Evolutionary conservation across 805 yeast genomes (phyloP).

Genomic region (Candida cerambycidarum): DNA sequence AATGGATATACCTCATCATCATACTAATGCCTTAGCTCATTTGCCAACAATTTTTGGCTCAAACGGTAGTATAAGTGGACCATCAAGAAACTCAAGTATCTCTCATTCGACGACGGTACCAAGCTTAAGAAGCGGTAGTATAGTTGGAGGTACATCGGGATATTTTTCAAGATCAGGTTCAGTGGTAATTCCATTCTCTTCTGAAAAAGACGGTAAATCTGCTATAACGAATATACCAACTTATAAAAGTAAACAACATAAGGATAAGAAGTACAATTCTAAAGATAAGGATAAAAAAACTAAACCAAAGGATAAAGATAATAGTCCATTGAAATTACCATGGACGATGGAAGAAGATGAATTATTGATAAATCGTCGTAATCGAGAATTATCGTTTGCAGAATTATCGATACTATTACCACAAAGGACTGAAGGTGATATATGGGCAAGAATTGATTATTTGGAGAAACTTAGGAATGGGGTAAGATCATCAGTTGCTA

Average conservation of each 20-base stretch:
- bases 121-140: conserved; percentile 42
- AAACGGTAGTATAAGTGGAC: conserved; percentile 39
- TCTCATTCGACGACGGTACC: conserved; percentile 36
- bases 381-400: conserved; percentile 62
- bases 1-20: conserved; percentile 49
- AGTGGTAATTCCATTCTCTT: conserved; percentile 35
- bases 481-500: conserved; percentile 23
- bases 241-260: conserved; percentile 9
- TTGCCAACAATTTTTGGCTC: conserved; percentile 45
- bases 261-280: conserved; percentile 11
- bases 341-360: conserved; percentile 75
- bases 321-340: conserved; percentile 31
- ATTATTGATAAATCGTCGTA: conserved; percentile 51
- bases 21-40: conserved; percentile 40
- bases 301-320: conserved; percentile 12
- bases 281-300: conserved; percentile 12
- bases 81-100: conserved; percentile 37
- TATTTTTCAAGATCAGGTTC: conserved; percentile 39
- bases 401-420: conserved; percentile 76
- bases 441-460: conserved; percentile 57
- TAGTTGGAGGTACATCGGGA: conserved; percentile 30
- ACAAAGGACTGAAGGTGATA: conserved; percentile 71
- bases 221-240: conserved; percentile 10
- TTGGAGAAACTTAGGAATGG: conserved; percentile 41
- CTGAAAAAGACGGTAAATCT: conserved; percentile 16